Evolutionary conservation across 2,329 filamentous ascomycete species (phyloP).

Genomic region (Teratosphaeria destructans): DNA sequence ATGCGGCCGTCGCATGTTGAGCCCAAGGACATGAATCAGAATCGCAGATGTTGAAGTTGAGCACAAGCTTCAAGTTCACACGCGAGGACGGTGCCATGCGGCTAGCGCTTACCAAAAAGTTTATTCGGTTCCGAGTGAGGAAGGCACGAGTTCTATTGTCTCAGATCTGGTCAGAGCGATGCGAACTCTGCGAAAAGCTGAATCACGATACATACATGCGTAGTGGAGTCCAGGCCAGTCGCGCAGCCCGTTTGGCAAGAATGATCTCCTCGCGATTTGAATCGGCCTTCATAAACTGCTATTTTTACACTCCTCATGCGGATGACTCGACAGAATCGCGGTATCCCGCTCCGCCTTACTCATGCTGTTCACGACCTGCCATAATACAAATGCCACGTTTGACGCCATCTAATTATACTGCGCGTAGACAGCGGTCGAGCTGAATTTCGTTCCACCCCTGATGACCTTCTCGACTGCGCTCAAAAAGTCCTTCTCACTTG

Average conservation of each 20-base stretch:
- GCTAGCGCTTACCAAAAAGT: not conserved
- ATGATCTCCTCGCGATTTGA: not conserved
- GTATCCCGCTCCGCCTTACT: not conserved
- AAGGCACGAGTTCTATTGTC: not conserved
- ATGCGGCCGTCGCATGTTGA: not conserved
- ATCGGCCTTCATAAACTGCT: not conserved
- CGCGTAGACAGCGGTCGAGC: constrained; percentile 95
- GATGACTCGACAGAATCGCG: not conserved
- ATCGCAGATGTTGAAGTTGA: not conserved
- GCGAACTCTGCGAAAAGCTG: not conserved
- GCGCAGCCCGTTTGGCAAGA: not conserved
- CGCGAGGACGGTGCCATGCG: not conserved
- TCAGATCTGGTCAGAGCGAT: not conserved
- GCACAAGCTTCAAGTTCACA: not conserved
- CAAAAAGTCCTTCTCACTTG: constrained; percentile 96
- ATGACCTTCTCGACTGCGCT: constrained; percentile 99
- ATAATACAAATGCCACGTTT: not conserved
- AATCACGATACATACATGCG: not conserved
- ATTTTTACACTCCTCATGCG: not conserved
- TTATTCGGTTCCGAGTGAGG: not conserved
- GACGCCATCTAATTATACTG: constrained; percentile 78
- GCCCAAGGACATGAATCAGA: not conserved
- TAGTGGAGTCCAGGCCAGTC: not conserved
- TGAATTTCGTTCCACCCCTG: constrained; percentile 98
- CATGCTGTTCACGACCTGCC: not conserved